Base-by-base conservation (phyloP, 805 yeast species). In the Yamadazyma laniorum region DNA sequence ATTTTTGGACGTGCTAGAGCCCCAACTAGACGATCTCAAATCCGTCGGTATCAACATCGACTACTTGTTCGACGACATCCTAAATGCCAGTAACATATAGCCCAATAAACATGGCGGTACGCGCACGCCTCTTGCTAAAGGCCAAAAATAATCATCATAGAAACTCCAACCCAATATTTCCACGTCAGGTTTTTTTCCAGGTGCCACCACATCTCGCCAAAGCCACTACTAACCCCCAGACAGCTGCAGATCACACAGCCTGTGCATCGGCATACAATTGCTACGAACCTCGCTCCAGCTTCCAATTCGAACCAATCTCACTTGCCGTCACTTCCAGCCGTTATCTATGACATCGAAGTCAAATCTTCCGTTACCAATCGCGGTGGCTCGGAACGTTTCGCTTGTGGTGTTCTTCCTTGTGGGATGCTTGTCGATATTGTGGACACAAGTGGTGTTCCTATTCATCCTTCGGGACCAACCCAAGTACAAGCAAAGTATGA, bases 31-130 rank as follows among this genome's bases (percentile, higher is more conserved):
- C 25, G 77, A 74, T n/a, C 61, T 88, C 48, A 79, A 79, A 49
- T 58, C 64, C 0, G 77, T 75, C 15, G 93, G 95, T 0, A 61
- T 89, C 31, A 87, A 86, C 51, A 80, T 87, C 45, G 91, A 80
- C 36, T 85, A 79, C 57, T 63, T 84, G 50, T 69, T 85, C 49
- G 77, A 76, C 29, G 67, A 64, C 26, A 58, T 67, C 13, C 46
- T 64, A 5, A 41, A 32, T 26, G 29, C 34, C 11, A 31, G 25
- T 19, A 19, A 12, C 4, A 32, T 32, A 6, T 26, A 26, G 13
- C 12, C 13, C 12, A 12, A 7, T 8, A 12, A 7, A 6, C 13
- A 26, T 13, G 13, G 29, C 29, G 7, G 13, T 26, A 7, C 29
- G 15, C 13, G 29, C 29, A 26, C 29, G 29, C 29, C 15, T 13